Evolutionary conservation across 176 grass and related monocot genomes (phyloP).

Genomic region (Carex parvula): DNA sequence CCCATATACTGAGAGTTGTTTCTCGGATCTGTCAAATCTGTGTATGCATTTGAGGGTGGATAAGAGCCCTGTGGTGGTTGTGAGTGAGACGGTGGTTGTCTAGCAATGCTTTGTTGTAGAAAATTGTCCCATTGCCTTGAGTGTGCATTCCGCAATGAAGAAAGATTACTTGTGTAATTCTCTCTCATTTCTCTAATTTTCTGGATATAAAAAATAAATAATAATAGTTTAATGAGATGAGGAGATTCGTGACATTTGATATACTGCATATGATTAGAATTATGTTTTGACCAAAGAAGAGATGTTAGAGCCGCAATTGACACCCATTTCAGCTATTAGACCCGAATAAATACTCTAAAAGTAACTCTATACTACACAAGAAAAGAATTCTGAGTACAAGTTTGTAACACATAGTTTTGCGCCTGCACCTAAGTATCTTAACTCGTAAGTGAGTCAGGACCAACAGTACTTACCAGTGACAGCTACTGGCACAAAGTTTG

Average conservation of each 20-base stretch:
- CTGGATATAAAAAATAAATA: constrained; percentile 40
- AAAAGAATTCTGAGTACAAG: neutral
- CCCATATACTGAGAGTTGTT: constrained; percentile 32
- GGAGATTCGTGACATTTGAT: neutral
- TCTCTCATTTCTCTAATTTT: constrained; percentile 65
- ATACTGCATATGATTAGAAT: neutral
- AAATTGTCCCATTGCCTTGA: constrained; percentile 69
- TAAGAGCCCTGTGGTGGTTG: constrained; percentile 8
- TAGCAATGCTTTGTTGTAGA: constrained; percentile 45
- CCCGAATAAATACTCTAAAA: neutral
- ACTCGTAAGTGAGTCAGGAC: neutral
- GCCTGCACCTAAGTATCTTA: neutral
- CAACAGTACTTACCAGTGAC: neutral
- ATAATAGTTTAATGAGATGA: neutral
- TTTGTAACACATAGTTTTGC: neutral
- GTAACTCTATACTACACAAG: neutral
- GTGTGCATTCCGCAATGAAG: constrained; percentile 42
- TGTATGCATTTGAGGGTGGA: constrained; percentile 14
- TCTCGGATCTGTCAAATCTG: neutral
- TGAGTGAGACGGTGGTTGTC: constrained; percentile 33
- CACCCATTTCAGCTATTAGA: neutral
- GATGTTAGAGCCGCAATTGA: neutral
- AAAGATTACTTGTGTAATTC: constrained; percentile 67
- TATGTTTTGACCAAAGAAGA: neutral
- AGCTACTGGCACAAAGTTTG: neutral